Percentiles rank a stretch among this genome's conserved stretches.
These are phyloP conservation scores for Fusarium sp. DNA, from an alignment of 2,329 filamentous ascomycete species.

Conservation along the genomic window DNA sequence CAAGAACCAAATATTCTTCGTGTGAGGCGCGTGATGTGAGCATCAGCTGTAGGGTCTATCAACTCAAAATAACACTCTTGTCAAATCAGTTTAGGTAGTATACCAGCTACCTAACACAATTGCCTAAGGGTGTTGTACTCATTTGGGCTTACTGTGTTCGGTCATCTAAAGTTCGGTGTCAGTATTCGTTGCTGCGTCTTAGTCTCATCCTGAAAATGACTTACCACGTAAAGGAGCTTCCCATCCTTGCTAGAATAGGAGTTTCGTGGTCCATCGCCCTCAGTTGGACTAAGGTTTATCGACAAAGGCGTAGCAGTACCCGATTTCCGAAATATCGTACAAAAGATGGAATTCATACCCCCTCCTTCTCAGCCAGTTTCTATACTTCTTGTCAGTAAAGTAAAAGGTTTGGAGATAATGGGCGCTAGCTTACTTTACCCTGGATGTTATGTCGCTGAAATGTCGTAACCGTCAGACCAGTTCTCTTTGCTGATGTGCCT, in stretches of 20 bases:
- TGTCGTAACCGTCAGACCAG: accelerated
- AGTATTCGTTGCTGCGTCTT: neutral
- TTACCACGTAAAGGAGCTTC: slow-evolving; percentile 3
- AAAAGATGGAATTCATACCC: neutral
- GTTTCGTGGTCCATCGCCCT: slow-evolving; percentile 1
- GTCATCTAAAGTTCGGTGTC: neutral
- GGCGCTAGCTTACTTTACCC: accelerated
- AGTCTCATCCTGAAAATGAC: neutral
- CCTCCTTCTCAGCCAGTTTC: accelerated
- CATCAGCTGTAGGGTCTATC: no score
- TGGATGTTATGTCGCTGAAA: neutral
- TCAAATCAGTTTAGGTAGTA: no score
- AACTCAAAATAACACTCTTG: no score
- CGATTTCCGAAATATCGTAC: slow-evolving; percentile 8
- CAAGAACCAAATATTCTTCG: no score
- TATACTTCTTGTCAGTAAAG: accelerated
- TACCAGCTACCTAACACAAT: no score
- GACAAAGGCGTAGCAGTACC: neutral
- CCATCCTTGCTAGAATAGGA: neutral
- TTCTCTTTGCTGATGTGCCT: no score
- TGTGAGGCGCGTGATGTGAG: no score
- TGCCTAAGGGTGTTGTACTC: no score
- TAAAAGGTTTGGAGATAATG: no score
- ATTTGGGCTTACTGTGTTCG: neutral
- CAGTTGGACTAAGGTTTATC: neutral